phyloP scores from a whole-genome alignment of 371 early-diverging fungal genomes.

The Syncephalastrum contaminatum region DNA sequence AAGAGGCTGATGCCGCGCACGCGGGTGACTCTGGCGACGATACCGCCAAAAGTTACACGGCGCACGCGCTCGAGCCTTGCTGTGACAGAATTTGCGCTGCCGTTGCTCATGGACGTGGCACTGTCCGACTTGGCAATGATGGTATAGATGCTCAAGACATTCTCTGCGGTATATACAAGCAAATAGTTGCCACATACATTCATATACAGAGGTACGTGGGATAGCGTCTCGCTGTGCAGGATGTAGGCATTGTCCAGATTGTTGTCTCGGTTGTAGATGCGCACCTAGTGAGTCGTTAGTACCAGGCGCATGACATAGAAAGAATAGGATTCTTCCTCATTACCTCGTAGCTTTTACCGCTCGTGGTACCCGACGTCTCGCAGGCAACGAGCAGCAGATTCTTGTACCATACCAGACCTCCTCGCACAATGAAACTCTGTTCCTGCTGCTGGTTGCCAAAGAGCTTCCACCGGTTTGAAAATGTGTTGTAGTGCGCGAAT shows the following conservation, averaged over 20 bases:
- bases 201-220: slow-evolving; percentile 52
- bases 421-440: slow-evolving; percentile 69
- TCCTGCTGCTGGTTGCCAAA: slow-evolving; percentile 88
- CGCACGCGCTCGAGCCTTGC: slow-evolving; percentile 54
- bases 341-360: slow-evolving; percentile 62
- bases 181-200: slow-evolving; percentile 55
- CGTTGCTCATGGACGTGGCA: slow-evolving; percentile 11
- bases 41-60: slow-evolving; percentile 67
- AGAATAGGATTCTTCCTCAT: not conserved
- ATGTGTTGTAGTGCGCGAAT: slow-evolving; percentile 72
- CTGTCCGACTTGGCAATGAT: slow-evolving; percentile 18
- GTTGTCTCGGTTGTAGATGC: slow-evolving; percentile 74
- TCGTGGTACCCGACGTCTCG: slow-evolving; percentile 29
- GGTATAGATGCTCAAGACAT: slow-evolving; percentile 54
- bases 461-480: slow-evolving; percentile 79
- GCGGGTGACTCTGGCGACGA: slow-evolving; percentile 54
- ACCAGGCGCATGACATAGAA: not conserved
- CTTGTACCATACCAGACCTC: slow-evolving; percentile 81
- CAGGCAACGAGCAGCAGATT: slow-evolving; percentile 69
- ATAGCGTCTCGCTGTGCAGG: slow-evolving; percentile 52
- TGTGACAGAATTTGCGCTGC: slow-evolving; percentile 3
- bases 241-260: slow-evolving; percentile 69
- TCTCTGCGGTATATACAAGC: slow-evolving; percentile 70
- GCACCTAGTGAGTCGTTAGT: slow-evolving; percentile 48
- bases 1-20: slow-evolving; percentile 60